Evolutionary conservation across 139 green algal genomes (phyloP), one percentile per base, ranked within the genome.

Genomic region (Astrephomene gubernaculifera): DNA sequence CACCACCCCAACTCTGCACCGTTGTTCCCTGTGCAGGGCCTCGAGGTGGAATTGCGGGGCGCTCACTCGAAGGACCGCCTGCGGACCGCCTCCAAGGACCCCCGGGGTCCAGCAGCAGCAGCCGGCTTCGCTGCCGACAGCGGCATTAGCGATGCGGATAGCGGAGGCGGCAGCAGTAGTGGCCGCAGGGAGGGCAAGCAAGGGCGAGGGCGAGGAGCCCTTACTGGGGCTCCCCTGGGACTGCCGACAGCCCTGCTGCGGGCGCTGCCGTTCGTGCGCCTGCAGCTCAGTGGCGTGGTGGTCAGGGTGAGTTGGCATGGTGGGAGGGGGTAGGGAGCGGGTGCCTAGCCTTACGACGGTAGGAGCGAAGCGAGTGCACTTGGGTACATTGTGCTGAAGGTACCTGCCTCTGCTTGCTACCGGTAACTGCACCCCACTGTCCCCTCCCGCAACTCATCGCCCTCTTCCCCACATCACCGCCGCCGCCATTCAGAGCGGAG

Each of bases 11-110:
- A 17, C 49, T 12, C 49, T 17, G 49, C 49, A 57, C 49, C 17
- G 12, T 57, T 57, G 12, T 57, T 12, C 49, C 49, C 12, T 17
- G 12, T 17, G 43, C 70, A 78, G 70, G 70, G 70, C 27, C 70
- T 78, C 31, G 70, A 78, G 27, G 27, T 78, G 29, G 43, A 78
- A 43, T n/a, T 78, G 7, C 70, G 43, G 25, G 44, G n/a, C n/a
- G n/a, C n/a, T n/a, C n/a, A n/a, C n/a, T n/a, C n/a, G n/a, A n/a
- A n/a, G n/a, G n/a, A n/a, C n/a, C n/a, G n/a, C n/a, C n/a, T n/a
- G n/a, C n/a, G n/a, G n/a, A n/a, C n/a, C n/a, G n/a, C n/a, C n/a
- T n/a, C n/a, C 41, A 61, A 78, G 24, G 31, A 39, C 43, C 68
- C 14, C 1, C 38, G 19, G 19, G 31, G 14, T 43, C 10, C 43